Conservation (phyloP, 345 rosid species). For the Melastoma malabathricum region DNA sequence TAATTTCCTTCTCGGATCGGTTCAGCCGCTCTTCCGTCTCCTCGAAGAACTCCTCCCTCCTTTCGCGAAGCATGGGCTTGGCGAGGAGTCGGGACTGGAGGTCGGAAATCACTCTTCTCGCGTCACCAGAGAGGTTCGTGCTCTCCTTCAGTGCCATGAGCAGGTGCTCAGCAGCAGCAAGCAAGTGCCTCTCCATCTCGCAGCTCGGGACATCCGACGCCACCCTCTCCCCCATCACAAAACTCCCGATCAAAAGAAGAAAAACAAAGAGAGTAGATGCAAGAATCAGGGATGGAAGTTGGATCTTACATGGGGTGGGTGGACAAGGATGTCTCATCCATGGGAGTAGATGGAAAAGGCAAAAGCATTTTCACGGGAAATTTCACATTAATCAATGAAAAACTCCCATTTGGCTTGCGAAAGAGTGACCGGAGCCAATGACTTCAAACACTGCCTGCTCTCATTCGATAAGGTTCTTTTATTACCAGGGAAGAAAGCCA, state of each 20-base stretch:
- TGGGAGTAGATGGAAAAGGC: too few relatives aligned
- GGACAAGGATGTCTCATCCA: too few relatives aligned
- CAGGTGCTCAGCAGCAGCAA: slow-evolving; percentile 46
- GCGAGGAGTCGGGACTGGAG: slow-evolving; percentile 39
- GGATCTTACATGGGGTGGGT: too few relatives aligned
- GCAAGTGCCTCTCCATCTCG: slow-evolving; percentile 53
- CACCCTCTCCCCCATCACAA: not conserved
- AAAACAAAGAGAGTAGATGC: not conserved
- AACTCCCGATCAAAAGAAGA: not conserved
- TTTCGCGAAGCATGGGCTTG: slow-evolving; percentile 17
- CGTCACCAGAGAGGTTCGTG: slow-evolving; percentile 33
- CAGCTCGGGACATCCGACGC: slow-evolving; percentile 1
- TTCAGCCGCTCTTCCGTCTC: slow-evolving; percentile 34
- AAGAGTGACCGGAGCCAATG: too few relatives aligned
- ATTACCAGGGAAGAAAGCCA: too few relatives aligned
- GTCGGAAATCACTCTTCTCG: slow-evolving; percentile 29
- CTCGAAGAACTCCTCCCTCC: slow-evolving; percentile 15
- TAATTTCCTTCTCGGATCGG: slow-evolving; percentile 28
- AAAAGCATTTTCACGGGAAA: too few relatives aligned
- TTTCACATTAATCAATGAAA: too few relatives aligned
- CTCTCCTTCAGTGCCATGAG: slow-evolving; percentile 43
- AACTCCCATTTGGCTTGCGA: too few relatives aligned
- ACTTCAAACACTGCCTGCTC: too few relatives aligned
- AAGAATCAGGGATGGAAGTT: too few relatives aligned
- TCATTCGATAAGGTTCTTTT: too few relatives aligned